A percentile compares a stretch with the other conserved stretches of the same genome.
phyloP scores from a whole-genome alignment of 2,329 filamentous ascomycete species.

The Verticillium nubilum region DNA sequence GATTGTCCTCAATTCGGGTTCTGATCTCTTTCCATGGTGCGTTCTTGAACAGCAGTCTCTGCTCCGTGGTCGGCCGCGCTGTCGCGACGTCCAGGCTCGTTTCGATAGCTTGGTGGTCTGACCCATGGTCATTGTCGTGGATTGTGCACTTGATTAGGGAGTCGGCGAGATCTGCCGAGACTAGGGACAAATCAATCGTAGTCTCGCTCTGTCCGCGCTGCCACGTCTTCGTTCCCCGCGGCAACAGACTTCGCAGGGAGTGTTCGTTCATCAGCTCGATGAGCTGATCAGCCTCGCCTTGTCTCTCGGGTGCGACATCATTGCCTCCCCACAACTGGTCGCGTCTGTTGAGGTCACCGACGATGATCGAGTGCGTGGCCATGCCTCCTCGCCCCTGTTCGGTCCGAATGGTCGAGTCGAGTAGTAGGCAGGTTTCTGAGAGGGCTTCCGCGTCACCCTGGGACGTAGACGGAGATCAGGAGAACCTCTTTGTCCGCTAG shows the following conservation, averaged over 20 bases:
- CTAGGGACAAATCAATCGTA: slow-evolving; percentile 19
- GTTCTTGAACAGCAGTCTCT: slow-evolving; percentile 19
- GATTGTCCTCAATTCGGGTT: slow-evolving; percentile 2
- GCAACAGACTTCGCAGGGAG: slow-evolving; percentile 23
- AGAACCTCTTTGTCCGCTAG: no score
- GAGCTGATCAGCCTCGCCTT: slow-evolving; percentile 29
- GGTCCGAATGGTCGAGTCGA: no score
- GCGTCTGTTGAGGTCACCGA: slow-evolving; percentile 14
- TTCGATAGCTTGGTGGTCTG: slow-evolving; percentile 23
- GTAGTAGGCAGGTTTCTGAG: no score
- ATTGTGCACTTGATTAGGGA: slow-evolving; percentile 11
- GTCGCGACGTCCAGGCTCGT: slow-evolving; percentile 19
- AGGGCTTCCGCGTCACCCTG: no score
- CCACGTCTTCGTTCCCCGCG: slow-evolving; percentile 25
- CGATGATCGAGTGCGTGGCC: no score
- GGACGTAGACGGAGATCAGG: no score
- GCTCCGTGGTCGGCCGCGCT: slow-evolving; percentile 2
- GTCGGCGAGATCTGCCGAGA: slow-evolving; percentile 13
- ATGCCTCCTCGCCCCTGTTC: no score
- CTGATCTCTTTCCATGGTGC: slow-evolving; percentile 18
- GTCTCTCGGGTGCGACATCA: slow-evolving; percentile 11
- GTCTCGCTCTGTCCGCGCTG: slow-evolving; percentile 12
- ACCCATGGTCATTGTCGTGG: slow-evolving; percentile 17
- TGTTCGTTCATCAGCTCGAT: slow-evolving; percentile 27
- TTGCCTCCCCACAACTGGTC: slow-evolving; percentile 14